Conservation (phyloP, 352 stramenopile genomes). For the Phytophthora crassamura region DNA sequence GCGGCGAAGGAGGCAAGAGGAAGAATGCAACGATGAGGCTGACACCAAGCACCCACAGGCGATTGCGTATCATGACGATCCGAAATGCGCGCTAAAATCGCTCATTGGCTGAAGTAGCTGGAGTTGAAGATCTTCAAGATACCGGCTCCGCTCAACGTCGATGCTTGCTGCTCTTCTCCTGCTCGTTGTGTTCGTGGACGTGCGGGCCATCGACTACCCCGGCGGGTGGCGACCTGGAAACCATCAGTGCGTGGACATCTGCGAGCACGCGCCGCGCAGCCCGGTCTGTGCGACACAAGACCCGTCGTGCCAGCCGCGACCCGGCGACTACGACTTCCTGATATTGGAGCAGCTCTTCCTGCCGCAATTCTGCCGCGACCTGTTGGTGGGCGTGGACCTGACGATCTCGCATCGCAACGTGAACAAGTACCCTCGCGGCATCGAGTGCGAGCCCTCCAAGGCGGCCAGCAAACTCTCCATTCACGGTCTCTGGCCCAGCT, state of each 20-base stretch:
- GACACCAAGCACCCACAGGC: constrained; percentile 15
- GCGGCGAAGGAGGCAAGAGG: background rate
- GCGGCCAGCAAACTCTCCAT: constrained; percentile 47
- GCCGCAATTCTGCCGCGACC: constrained; percentile 62
- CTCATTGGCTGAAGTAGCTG: constrained; percentile 28
- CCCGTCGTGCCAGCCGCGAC: constrained; percentile 39
- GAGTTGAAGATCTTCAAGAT: constrained; percentile 6
- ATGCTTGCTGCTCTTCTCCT: constrained; percentile 4
- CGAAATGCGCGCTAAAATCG: no score
- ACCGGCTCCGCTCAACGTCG: background rate
- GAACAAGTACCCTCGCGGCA: constrained; percentile 49
- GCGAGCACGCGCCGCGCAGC: constrained; percentile 13
- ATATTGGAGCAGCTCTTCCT: constrained; percentile 64
- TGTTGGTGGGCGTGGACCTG: constrained; percentile 53
- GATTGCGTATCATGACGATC: no score
- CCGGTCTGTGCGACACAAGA: constrained; percentile 43
- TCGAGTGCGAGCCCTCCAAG: constrained; percentile 39
- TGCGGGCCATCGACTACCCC: constrained; percentile 43
- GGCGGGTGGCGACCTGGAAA: constrained; percentile 42
- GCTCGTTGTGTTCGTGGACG: constrained; percentile 3
- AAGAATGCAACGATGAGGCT: constrained; percentile 11
- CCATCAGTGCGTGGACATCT: constrained; percentile 59
- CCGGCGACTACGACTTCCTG: constrained; percentile 62
- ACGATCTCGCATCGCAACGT: constrained; percentile 64
- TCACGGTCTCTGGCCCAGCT: constrained; percentile 66